A percentile compares a stretch with the other conserved stretches of the same genome.
Conservation (phyloP, 345 rosid species). For the Eucalyptus dawsonii region DNA sequence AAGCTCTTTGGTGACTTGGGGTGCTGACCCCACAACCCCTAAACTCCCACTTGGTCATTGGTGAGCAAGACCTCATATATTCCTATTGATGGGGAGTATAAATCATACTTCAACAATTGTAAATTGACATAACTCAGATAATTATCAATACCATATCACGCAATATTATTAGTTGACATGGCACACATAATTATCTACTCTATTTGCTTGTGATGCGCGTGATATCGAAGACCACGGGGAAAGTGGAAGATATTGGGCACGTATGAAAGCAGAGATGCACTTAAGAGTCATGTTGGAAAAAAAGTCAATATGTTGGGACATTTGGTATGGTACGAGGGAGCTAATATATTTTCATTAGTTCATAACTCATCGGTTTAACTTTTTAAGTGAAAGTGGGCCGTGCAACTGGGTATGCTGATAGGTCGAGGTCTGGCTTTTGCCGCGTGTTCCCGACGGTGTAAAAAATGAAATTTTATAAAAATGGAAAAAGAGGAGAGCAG, state of each 20-base stretch:
- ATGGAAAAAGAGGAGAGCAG: not conserved
- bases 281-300: accelerated
- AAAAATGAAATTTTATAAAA: not conserved
- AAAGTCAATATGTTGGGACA: too few species aligned
- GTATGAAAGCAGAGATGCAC: too few species aligned
- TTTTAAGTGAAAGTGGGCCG: accelerated
- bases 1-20: too few species aligned
- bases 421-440: not conserved
- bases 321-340: accelerated
- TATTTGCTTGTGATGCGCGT: not conserved
- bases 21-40: accelerated
- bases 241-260: not conserved
- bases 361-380: accelerated
- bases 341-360: too few species aligned
- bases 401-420: too few species aligned
- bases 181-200: not conserved
- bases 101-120: not conserved
- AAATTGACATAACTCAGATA: not conserved
- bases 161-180: not conserved
- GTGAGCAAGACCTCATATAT: too few species aligned
- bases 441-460: not conserved
- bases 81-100: too few species aligned
- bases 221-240: not conserved
- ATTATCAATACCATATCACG: not conserved
- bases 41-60: accelerated